phyloP scores from a whole-genome alignment of 768 basidiomycete species.

The Lactifluus pinguis region DNA sequence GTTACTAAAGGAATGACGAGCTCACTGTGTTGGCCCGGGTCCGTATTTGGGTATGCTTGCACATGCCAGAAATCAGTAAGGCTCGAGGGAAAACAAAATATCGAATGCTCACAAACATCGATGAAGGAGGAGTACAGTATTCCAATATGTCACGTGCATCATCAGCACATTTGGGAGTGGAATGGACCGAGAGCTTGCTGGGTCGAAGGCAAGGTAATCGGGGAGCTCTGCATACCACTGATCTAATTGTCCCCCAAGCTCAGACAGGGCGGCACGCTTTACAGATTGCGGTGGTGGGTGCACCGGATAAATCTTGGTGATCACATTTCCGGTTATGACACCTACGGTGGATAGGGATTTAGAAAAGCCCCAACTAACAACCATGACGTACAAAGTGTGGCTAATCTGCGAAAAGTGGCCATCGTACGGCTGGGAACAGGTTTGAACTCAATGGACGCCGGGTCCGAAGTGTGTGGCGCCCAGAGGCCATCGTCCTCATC shows the following conservation, averaged over 20 bases:
- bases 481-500: slow-evolving; percentile 49
- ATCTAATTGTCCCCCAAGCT: slow-evolving; percentile 58
- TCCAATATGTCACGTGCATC: slow-evolving; percentile 71
- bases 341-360: slow-evolving; percentile 31
- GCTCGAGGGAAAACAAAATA: neutral
- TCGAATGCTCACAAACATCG: slow-evolving; percentile 61
- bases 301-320: slow-evolving; percentile 64
- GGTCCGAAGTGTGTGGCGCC: slow-evolving; percentile 35
- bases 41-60: slow-evolving; percentile 63
- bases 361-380: neutral
- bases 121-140: slow-evolving; percentile 61
- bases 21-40: slow-evolving; percentile 35
- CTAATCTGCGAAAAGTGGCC: slow-evolving; percentile 46
- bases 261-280: slow-evolving; percentile 40
- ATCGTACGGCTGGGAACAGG: slow-evolving; percentile 42
- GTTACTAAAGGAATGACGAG: neutral
- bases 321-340: slow-evolving; percentile 56
- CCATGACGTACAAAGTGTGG: slow-evolving; percentile 45
- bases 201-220: slow-evolving; percentile 51
- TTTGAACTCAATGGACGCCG: slow-evolving; percentile 33
- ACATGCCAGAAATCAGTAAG: neutral
- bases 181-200: slow-evolving; percentile 39
- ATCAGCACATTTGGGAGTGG: slow-evolving; percentile 60
- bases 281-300: slow-evolving; percentile 37
- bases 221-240: slow-evolving; percentile 69